phyloP scores from a whole-genome alignment of 1,284 basidiomycete species.

The Sanghuangporus baumii region DNA sequence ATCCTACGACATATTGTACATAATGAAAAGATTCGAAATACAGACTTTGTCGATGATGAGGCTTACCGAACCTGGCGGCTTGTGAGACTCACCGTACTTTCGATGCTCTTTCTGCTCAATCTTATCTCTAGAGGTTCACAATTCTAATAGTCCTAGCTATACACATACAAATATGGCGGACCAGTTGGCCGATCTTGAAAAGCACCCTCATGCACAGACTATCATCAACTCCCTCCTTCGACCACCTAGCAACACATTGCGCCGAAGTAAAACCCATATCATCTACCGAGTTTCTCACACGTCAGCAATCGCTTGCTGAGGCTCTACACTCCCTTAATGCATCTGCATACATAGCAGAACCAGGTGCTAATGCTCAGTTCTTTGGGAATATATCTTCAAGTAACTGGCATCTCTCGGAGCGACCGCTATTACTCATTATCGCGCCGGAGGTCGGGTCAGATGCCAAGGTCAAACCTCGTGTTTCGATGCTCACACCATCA shows the following conservation, averaged over 20 bases:
- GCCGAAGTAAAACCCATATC: slow-evolving; percentile 43
- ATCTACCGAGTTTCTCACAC: slow-evolving; percentile 40
- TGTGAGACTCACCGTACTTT: neutral
- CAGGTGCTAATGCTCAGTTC: slow-evolving; percentile 65
- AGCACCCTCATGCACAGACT: neutral
- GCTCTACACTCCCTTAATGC: slow-evolving; percentile 45
- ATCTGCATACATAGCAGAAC: slow-evolving; percentile 69
- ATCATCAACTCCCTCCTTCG: slow-evolving; percentile 23
- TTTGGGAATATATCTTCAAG: slow-evolving; percentile 62
- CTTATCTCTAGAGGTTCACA: neutral
- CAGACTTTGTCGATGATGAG: neutral
- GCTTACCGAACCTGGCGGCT: neutral
- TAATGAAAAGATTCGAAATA: neutral
- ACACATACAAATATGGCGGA: neutral
- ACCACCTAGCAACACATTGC: slow-evolving; percentile 45
- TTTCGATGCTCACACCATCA: slow-evolving; percentile 66
- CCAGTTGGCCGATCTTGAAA: neutral
- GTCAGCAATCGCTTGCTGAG: slow-evolving; percentile 49
- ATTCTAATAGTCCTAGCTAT: neutral
- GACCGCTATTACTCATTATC: slow-evolving; percentile 70
- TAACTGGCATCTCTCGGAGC: slow-evolving; percentile 69
- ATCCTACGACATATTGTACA: neutral
- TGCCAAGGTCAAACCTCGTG: slow-evolving; percentile 29
- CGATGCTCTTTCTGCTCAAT: neutral
- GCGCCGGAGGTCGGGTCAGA: slow-evolving; percentile 32